Conservation (phyloP, 2,329 filamentous ascomycete species). For the Calonectria leucothoes region DNA sequence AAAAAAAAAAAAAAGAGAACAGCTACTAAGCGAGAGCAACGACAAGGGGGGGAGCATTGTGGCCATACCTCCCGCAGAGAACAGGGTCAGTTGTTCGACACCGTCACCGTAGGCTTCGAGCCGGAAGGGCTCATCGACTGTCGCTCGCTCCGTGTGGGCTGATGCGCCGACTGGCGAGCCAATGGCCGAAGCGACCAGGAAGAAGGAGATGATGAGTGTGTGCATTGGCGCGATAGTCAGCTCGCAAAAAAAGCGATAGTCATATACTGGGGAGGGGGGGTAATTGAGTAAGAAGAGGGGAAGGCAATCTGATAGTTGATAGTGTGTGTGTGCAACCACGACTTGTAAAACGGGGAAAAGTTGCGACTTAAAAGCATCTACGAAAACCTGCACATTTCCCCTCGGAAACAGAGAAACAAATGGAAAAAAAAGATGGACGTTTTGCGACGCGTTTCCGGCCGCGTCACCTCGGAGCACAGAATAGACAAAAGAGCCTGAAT, state of each 20-base stretch:
- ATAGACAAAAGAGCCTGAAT: background rate
- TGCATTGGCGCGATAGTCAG: conserved; percentile 11
- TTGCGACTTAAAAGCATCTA: background rate
- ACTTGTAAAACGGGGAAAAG: background rate
- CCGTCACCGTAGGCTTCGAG: conserved; percentile 18
- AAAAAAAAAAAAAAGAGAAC: background rate
- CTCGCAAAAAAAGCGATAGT: background rate
- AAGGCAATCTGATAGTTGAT: background rate
- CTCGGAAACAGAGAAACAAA: background rate
- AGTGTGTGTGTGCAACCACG: background rate
- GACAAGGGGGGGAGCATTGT: background rate
- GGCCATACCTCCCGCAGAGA: conserved; percentile 17
- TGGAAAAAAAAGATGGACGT: background rate
- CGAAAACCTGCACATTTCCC: background rate
- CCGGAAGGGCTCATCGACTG: background rate
- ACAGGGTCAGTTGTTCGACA: conserved; percentile 12
- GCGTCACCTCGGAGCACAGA: background rate
- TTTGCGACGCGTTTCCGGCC: background rate
- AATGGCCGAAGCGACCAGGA: background rate
- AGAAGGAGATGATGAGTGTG: background rate
- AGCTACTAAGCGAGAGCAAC: background rate
- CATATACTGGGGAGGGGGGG: background rate
- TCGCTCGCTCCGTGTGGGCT: background rate
- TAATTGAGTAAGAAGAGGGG: no score
- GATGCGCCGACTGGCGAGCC: background rate